Conservation (phyloP, 2,329 filamentous ascomycete species). For the Ascochyta pisi region DNA sequence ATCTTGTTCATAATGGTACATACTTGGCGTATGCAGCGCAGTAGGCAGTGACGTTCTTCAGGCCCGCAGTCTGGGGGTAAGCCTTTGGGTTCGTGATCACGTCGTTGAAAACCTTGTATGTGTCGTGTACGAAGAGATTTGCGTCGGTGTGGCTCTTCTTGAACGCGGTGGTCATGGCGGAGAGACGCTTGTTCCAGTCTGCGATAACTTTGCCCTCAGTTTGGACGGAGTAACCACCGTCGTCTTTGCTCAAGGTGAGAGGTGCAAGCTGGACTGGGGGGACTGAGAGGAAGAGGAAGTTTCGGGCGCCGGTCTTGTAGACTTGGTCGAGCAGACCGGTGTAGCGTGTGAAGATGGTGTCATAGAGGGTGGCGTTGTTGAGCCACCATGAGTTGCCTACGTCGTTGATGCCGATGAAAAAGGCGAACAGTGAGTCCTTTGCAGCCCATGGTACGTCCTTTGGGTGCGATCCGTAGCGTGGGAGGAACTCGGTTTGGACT, state of each 20-base stretch:
- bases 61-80: constrained; percentile 58
- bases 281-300: constrained; percentile 59
- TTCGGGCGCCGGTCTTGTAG: constrained; percentile 56
- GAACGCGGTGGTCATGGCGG: constrained; percentile 52
- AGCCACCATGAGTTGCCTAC: constrained; percentile 58
- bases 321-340: constrained; percentile 48
- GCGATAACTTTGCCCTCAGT: constrained; percentile 54
- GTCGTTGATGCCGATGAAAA: constrained; percentile 66
- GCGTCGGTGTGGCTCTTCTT: constrained; percentile 48
- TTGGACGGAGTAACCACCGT: constrained; percentile 43
- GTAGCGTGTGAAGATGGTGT: constrained; percentile 49
- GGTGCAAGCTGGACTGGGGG: constrained; percentile 61
- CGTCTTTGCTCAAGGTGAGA: constrained; percentile 48
- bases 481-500: constrained; percentile 54
- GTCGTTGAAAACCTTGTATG: constrained; percentile 58
- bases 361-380: constrained; percentile 44
- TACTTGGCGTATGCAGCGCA: constrained; percentile 62
- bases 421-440: constrained; percentile 55
- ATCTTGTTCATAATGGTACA: constrained; percentile 13
- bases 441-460: constrained; percentile 53
- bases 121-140: constrained; percentile 60
- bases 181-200: constrained; percentile 60
- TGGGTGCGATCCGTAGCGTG: constrained; percentile 47
- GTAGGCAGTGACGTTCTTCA: constrained; percentile 63
- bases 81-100: constrained; percentile 61